These are phyloP conservation scores for Arbutus unedo DNA, from an alignment of 148 eudicot species.

Conservation along the genomic window DNA sequence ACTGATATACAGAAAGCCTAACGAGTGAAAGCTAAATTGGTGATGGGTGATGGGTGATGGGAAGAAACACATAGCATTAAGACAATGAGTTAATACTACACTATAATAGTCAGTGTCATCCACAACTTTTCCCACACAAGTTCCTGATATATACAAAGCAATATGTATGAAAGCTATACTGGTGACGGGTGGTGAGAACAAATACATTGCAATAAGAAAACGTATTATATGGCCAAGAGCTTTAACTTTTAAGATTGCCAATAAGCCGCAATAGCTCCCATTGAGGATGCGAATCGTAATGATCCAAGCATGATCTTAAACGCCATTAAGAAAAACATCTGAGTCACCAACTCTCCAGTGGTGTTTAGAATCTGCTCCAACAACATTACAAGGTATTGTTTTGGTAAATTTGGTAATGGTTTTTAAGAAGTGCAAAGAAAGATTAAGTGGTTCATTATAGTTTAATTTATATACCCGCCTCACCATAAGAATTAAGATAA, in stretches of 20 bases:
- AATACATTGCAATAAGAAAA: not conserved
- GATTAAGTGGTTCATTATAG: not conserved
- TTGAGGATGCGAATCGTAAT: not conserved
- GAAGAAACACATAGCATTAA: not conserved
- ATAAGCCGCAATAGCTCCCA: not conserved
- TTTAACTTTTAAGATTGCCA: constrained; percentile 3
- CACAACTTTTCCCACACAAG: not conserved
- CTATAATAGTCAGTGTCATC: constrained; percentile 19
- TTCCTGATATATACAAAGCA: not conserved
- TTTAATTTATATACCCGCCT: not conserved
- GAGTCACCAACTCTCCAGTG: not conserved
- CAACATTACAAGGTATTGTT: not conserved
- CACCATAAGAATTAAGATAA: not conserved
- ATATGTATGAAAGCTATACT: not conserved
- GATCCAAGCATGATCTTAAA: not conserved
- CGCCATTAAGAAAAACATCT: not conserved
- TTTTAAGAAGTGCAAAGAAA: not conserved
- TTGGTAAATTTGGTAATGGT: not conserved
- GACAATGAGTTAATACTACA: no score
- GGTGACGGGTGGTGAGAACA: not conserved
- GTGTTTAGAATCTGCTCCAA: not conserved
- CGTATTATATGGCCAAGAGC: not conserved
- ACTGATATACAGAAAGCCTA: not conserved
- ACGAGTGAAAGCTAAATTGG: not conserved
- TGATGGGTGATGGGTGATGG: no score